These are phyloP conservation scores for Candida gorgasii DNA, from an alignment of 805 yeast species.

Conservation along the genomic window DNA sequence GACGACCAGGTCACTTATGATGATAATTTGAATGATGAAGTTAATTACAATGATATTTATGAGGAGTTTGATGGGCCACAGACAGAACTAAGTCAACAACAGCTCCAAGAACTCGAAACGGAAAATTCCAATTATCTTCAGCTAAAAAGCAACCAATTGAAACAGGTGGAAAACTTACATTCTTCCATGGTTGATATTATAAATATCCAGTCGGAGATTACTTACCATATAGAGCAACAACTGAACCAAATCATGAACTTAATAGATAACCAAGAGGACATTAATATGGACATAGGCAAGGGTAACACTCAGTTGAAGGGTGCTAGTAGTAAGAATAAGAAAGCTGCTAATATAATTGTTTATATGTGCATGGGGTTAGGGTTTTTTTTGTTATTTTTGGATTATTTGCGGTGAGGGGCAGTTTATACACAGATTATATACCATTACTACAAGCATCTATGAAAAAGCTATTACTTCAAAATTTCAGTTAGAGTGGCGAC, in stretches of 20 bases:
- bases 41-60: not conserved
- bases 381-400: constrained; percentile 34
- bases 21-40: too few relatives aligned
- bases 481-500: too few relatives aligned
- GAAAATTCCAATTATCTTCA: constrained; percentile 61
- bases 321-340: constrained; percentile 67
- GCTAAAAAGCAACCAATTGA: constrained; percentile 58
- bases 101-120: constrained; percentile 53
- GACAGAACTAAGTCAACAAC: constrained; percentile 47
- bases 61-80: constrained; percentile 17
- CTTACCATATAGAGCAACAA: constrained; percentile 71
- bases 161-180: constrained; percentile 61
- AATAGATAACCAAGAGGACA: constrained; percentile 65
- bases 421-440: constrained; percentile 3
- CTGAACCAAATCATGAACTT: constrained; percentile 65
- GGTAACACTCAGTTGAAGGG: constrained; percentile 72
- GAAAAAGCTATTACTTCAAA: too few relatives aligned
- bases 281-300: constrained; percentile 60
- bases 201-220: constrained; percentile 70
- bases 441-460: too few relatives aligned
- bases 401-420: constrained; percentile 27
- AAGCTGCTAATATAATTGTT: constrained; percentile 38
- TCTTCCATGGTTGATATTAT: constrained; percentile 70
- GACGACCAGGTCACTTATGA: constrained; percentile 22
- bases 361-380: constrained; percentile 36